Evolutionary conservation across 2,329 filamentous ascomycete species (phyloP).

Genomic region (Fusarium pseudograminearum): DNA sequence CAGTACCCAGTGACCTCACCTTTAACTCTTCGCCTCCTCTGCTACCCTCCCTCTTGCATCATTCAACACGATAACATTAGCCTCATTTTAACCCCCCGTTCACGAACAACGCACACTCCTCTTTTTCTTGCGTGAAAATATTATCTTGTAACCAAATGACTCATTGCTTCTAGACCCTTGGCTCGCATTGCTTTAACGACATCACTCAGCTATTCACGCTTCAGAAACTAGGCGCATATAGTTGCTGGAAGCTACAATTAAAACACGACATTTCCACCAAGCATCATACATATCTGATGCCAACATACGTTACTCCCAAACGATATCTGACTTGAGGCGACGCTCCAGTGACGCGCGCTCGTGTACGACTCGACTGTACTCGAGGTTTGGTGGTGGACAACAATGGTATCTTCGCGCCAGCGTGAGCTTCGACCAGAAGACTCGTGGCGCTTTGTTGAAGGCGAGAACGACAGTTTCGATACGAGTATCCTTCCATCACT

Average conservation of each 20-base stretch:
- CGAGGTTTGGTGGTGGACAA: conserved; percentile 12
- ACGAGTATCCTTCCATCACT: conserved; percentile 64
- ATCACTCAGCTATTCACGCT: conserved; percentile 17
- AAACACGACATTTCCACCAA: conserved; percentile 12
- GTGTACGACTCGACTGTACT: conserved; percentile 23
- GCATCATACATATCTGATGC: conserved; percentile 16
- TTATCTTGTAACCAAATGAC: conserved; percentile 20
- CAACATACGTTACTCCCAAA: not conserved
- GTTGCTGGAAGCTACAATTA: conserved; percentile 9
- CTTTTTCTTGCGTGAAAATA: conserved; percentile 13
- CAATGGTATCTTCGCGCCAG: conserved; percentile 42
- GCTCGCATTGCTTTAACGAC: not conserved
- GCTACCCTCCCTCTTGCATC: conserved; percentile 36
- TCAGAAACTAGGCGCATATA: conserved; percentile 7
- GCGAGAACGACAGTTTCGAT: conserved; percentile 71
- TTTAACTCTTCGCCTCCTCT: not conserved
- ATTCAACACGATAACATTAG: conserved; percentile 27
- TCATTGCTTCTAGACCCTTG: conserved; percentile 14
- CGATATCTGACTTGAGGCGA: conserved; percentile 3
- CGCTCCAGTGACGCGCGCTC: conserved; percentile 7
- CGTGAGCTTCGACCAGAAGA: conserved; percentile 57
- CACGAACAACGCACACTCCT: conserved; percentile 12
- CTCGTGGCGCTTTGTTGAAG: conserved; percentile 72
- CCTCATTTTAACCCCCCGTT: conserved; percentile 17
- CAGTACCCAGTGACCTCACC: conserved; percentile 19